These are phyloP conservation scores for Canavalia ensiformis DNA, from an alignment of 306 rosid genomes.

Conservation along the genomic window DNA sequence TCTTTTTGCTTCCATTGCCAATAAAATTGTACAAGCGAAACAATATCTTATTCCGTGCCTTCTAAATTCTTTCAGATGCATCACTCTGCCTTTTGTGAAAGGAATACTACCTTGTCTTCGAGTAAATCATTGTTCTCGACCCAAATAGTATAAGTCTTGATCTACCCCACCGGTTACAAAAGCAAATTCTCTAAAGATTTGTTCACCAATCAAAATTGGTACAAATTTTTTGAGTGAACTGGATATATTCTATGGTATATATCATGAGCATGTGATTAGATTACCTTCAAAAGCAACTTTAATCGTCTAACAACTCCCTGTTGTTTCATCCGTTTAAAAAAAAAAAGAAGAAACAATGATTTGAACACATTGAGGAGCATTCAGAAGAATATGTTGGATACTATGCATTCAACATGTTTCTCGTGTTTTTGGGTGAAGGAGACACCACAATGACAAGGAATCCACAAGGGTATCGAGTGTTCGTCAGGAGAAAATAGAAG, in stretches of 20 bases:
- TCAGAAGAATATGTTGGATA: background rate
- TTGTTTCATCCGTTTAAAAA: background rate
- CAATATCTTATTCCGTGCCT: background rate
- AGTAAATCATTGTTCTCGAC: background rate
- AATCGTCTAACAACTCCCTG: background rate
- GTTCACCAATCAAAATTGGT: background rate
- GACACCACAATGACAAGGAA: background rate
- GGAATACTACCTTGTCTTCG: background rate
- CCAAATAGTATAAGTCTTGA: background rate
- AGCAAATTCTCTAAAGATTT: background rate
- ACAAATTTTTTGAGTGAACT: background rate
- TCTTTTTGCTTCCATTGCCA: background rate
- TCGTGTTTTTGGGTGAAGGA: background rate
- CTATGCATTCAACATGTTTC: background rate
- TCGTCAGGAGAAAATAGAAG: background rate
- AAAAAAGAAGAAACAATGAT: background rate
- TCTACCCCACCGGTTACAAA: background rate
- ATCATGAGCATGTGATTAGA: background rate
- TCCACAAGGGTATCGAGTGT: background rate
- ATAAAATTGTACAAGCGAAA: background rate
- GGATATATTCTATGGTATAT: background rate
- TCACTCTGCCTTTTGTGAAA: background rate
- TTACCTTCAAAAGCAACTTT: background rate
- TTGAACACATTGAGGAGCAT: background rate
- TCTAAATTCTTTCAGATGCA: background rate